Conservation (phyloP, 768 basidiomycete species). For the Pseudohyphozyma bogoriensis region DNA sequence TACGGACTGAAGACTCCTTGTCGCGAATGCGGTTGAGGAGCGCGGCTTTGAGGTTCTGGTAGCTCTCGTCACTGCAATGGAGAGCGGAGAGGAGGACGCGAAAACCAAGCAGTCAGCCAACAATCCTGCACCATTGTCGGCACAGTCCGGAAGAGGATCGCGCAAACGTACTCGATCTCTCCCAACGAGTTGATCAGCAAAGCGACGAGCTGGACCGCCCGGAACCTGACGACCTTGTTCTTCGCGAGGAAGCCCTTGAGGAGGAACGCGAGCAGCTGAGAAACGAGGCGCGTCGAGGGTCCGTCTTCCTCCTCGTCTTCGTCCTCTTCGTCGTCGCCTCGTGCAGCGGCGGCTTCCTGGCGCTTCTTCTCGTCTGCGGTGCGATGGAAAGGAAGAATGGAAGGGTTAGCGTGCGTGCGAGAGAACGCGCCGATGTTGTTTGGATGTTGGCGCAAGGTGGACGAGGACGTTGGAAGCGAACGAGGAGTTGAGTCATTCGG, state of each 20-base stretch:
- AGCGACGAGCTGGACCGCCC: slow-evolving; percentile 63
- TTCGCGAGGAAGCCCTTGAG: slow-evolving; percentile 70
- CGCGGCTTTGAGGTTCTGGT: slow-evolving; percentile 49
- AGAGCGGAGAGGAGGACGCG: neutral
- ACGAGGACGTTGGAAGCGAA: too few species aligned
- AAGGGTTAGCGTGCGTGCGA: neutral
- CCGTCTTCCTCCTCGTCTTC: slow-evolving; percentile 52
- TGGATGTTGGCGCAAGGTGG: neutral
- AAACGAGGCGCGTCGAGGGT: slow-evolving; percentile 56
- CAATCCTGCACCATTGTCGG: too few species aligned
- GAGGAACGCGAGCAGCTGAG: slow-evolving; percentile 58
- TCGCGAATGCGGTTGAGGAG: slow-evolving; percentile 66
- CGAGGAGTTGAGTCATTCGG: too few species aligned
- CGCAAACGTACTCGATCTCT: slow-evolving; percentile 63
- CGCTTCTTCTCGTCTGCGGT: slow-evolving; percentile 32
- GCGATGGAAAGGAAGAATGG: too few species aligned
- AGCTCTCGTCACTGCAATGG: slow-evolving; percentile 60
- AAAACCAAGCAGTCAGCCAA: too few species aligned
- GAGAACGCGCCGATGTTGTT: too few species aligned
- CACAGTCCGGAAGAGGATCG: neutral
- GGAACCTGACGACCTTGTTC: slow-evolving; percentile 75
- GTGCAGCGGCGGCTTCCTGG: slow-evolving; percentile 6
- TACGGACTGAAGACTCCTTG: slow-evolving; percentile 64
- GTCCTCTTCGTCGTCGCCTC: slow-evolving; percentile 37
- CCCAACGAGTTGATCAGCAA: slow-evolving; percentile 72